Conservation (phyloP, 192 early-diverging fungal genomes). For the Backusella psychrophila region DNA sequence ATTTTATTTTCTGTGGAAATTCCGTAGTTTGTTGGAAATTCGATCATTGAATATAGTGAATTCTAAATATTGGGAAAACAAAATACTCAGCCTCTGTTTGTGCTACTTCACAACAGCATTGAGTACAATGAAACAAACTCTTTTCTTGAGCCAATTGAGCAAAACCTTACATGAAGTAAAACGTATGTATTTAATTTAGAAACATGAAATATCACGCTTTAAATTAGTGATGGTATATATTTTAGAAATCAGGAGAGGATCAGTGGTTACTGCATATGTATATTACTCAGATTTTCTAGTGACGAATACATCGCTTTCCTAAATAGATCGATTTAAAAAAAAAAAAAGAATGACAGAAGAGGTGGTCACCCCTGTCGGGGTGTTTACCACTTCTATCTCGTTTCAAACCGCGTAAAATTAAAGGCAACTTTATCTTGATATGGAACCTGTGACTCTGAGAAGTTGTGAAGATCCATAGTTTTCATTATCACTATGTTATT, state of each 20-base stretch:
- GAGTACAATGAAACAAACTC: neutral
- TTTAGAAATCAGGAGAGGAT: neutral
- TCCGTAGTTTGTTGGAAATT: neutral
- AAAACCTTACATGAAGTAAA: neutral
- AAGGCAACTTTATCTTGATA: neutral
- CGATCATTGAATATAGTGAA: neutral
- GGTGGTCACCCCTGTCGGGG: neutral
- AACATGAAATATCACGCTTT: neutral
- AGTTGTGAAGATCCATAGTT: neutral
- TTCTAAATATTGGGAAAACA: neutral
- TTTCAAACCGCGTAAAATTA: conserved; percentile 1
- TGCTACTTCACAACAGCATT: neutral
- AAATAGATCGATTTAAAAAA: neutral
- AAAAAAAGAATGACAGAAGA: neutral
- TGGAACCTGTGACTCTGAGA: neutral
- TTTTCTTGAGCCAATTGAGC: neutral
- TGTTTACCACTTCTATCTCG: neutral
- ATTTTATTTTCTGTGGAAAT: neutral
- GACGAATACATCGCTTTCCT: neutral
- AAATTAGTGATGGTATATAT: neutral
- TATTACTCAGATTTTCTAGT: neutral
- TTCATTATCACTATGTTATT: neutral
- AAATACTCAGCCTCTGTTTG: neutral
- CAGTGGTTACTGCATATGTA: neutral
- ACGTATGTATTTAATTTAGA: neutral